A percentile compares a stretch with the other conserved stretches of the same genome.
phyloP scores from a whole-genome alignment of 768 basidiomycete species.

The Xerocomellus chrysenteron region DNA sequence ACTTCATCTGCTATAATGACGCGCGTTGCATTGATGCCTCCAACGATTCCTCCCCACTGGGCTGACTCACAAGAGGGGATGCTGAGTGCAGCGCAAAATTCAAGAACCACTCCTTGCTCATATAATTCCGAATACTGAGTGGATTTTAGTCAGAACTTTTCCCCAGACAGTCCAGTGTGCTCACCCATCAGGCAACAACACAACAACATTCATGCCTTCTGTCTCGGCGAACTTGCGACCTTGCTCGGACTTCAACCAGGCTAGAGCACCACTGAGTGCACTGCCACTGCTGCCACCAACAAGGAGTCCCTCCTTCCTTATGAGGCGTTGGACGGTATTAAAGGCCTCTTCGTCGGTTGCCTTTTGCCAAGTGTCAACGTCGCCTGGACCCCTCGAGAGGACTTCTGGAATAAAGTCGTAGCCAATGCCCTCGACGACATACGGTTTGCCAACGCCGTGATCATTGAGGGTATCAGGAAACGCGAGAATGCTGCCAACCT shows the following conservation, averaged over 20 bases:
- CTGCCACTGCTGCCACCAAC: constrained; percentile 95
- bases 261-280: constrained; percentile 71
- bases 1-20: neutral
- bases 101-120: constrained; percentile 92
- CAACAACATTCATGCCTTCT: constrained; percentile 81
- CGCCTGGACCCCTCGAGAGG: constrained; percentile 57
- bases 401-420: constrained; percentile 93
- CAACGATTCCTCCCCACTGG: neutral
- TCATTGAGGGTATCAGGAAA: constrained; percentile 63
- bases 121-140: constrained; percentile 84
- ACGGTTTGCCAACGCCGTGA: constrained; percentile 45
- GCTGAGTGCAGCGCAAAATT: constrained; percentile 58
- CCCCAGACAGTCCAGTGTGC: constrained; percentile 18
- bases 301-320: constrained; percentile 83
- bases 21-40: constrained; percentile 5
- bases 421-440: constrained; percentile 95
- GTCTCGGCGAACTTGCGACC: constrained; percentile 64
- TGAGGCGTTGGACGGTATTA: constrained; percentile 67
- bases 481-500: constrained; percentile 90
- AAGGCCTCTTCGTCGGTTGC: constrained; percentile 81
- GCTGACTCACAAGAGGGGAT: constrained; percentile 39
- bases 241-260: constrained; percentile 71
- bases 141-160: neutral
- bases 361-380: constrained; percentile 85
- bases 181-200: constrained; percentile 88